Conservation (phyloP, 2,329 filamentous ascomycete species). For the Trichoderma oligosporum region DNA sequence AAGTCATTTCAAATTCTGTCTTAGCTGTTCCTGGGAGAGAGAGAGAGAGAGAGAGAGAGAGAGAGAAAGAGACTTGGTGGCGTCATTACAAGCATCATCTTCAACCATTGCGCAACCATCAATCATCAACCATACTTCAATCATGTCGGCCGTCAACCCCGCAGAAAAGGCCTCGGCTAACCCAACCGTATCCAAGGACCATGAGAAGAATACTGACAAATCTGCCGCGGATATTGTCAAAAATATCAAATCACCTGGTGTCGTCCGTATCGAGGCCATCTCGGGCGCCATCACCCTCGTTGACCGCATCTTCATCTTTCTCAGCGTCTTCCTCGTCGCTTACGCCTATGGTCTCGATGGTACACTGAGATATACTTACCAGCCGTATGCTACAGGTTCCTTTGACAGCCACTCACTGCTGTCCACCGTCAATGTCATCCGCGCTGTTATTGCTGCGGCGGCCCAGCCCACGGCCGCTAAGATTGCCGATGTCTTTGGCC, state of each 20-base stretch:
- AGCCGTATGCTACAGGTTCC: conserved; percentile 50
- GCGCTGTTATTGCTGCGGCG: conserved; percentile 57
- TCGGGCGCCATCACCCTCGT: conserved; percentile 46
- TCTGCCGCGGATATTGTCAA: conserved; percentile 5
- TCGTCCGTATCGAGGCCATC: conserved; percentile 57
- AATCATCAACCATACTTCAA: too few relatives aligned
- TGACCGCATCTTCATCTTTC: conserved; percentile 56
- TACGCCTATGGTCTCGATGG: conserved; percentile 62
- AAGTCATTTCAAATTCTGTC: too few relatives aligned
- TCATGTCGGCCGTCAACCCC: neutral
- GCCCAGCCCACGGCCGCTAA: conserved; percentile 56
- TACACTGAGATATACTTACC: conserved; percentile 52
- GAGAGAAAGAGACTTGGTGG: neutral
- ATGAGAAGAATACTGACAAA: neutral
- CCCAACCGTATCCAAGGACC: neutral
- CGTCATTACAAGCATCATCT: neutral
- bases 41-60: neutral
- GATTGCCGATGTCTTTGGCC: conserved; percentile 60
- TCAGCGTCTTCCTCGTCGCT: conserved; percentile 58
- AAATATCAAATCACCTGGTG: conserved; percentile 47
- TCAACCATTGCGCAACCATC: neutral
- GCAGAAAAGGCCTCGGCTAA: conserved; percentile 4
- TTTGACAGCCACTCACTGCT: conserved; percentile 53
- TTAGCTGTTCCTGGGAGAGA: neutral
- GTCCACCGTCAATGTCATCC: conserved; percentile 55